A percentile compares a stretch with the other conserved stretches of the same genome.
Conservation (phyloP, 768 basidiomycete species). For the Boletus pseudo-olivaceus region DNA sequence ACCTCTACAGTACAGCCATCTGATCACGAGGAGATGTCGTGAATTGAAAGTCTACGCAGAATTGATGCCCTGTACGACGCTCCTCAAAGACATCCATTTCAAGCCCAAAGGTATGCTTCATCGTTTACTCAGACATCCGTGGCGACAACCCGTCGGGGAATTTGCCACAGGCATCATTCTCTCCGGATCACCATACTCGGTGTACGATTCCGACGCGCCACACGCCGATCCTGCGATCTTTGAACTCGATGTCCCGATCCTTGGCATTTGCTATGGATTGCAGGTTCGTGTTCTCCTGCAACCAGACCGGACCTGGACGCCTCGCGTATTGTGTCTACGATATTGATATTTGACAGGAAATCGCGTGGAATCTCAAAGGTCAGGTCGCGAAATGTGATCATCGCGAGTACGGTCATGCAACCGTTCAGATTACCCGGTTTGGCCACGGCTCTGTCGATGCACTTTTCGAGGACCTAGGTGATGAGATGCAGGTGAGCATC, state of each 20-base stretch:
- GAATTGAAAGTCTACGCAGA: constrained; percentile 98
- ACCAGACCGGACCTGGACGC: neutral
- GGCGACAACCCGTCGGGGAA: neutral
- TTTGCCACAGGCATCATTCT: constrained; percentile 76
- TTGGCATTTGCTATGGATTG: constrained; percentile 97
- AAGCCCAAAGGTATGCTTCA: constrained; percentile 81
- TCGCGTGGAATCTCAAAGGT: constrained; percentile 84
- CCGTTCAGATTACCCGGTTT: constrained; percentile 66
- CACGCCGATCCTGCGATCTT: constrained; percentile 93
- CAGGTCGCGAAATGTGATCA: constrained; percentile 83
- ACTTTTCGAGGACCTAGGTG: constrained; percentile 83
- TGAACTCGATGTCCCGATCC: constrained; percentile 81
- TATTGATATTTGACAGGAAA: constrained; percentile 57
- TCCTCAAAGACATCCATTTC: constrained; percentile 83
- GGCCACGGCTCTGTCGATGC: constrained; percentile 60
- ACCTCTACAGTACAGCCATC: constrained; percentile 78
- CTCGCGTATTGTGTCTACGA: neutral
- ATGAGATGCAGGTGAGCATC: constrained; percentile 74
- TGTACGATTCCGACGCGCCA: constrained; percentile 89
- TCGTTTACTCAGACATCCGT: neutral
- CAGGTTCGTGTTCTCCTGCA: constrained; percentile 51
- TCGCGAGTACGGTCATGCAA: constrained; percentile 93
- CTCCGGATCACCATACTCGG: constrained; percentile 97
- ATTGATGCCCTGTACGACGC: constrained; percentile 93
- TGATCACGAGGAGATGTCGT: constrained; percentile 96